Evolutionary conservation across 257 asterid genomes (phyloP), one percentile per base, ranked within the genome.

Genomic region (Echites panduratus): DNA sequence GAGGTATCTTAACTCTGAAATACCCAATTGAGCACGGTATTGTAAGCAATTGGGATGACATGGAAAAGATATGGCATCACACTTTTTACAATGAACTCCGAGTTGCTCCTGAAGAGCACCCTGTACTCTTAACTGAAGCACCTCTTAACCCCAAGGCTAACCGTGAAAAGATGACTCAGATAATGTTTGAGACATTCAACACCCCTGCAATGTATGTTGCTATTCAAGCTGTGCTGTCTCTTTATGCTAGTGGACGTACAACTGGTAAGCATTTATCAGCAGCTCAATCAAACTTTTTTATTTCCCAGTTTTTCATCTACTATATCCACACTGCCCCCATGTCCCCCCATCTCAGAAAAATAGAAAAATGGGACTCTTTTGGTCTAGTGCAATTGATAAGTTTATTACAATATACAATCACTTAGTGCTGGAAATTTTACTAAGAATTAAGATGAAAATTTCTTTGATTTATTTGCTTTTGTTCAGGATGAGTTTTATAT

Each of bases 11-110:
- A 24, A 26, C 78, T 16, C 57, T 79, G 59, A 79, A 79, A 69
- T 79, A 79, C 66, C 82, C 82, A 61, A 79, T 79, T 74, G 82
- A 79, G 35, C 82, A 79, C 66, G 82, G 82, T 47, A 79, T 79
- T 63, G 82, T 74, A 4, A 79, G 56, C 66, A 74, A 78, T 29
- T 78, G 82, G 82, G 82, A 78, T 52, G 82, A 78, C 22, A 78
- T 78, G 82, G 81, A 78, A 73, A 78, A 78, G 74, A 77, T 77
- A 16, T 77, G 77, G 77, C 81, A 77, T 72, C 81, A 77, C 27
- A 77, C 81, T 11, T 77, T 77, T 41, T 77, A 77, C 63, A 77
- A 77, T 20, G 81, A 77, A 56, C 81, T 78, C 71, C 75, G 82
- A 10, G 79, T 74, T 40, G 79, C 79, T 3, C 79, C 82, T 0